A percentile compares a stretch with the other conserved stretches of the same genome.
phyloP scores from a whole-genome alignment of 2,329 filamentous ascomycete genomes.

The Emydomyces testavorans region DNA sequence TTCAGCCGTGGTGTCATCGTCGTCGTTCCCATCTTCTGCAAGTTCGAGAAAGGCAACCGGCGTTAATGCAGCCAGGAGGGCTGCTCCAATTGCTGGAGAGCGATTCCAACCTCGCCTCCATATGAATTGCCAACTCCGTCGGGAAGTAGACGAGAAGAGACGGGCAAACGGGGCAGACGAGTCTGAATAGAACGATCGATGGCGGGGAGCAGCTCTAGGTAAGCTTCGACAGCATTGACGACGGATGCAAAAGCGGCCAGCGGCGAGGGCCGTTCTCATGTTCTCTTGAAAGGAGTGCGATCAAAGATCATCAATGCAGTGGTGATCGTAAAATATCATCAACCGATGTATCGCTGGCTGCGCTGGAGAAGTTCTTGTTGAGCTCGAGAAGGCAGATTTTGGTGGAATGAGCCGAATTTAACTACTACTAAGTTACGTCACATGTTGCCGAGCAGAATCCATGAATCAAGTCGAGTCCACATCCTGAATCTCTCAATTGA shows the following conservation, averaged over 20 bases:
- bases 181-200: background rate
- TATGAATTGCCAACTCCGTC: constrained; percentile 14
- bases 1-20: constrained; percentile 58
- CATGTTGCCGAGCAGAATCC: background rate
- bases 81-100: constrained; percentile 3
- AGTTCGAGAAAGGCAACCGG: constrained; percentile 50
- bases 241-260: constrained; percentile 41
- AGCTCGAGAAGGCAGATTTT: background rate
- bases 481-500: background rate
- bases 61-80: constrained; percentile 38
- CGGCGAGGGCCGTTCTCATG: constrained; percentile 42
- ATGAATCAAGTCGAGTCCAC: no score
- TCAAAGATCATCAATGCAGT: constrained; percentile 6
- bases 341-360: no score
- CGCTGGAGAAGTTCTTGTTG: background rate
- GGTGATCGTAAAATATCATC: background rate
- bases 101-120: constrained; percentile 13
- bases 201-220: background rate
- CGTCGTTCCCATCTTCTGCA: constrained; percentile 39
- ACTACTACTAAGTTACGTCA: no score
- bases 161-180: background rate
- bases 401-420: background rate
- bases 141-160: constrained; percentile 3
- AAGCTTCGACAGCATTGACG: constrained; percentile 25
- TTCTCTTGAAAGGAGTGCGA: constrained; percentile 20